Base-by-base conservation (phyloP, 2,329 filamentous ascomycete genomes). In the Pseudopyrenochaeta lycopersici region DNA sequence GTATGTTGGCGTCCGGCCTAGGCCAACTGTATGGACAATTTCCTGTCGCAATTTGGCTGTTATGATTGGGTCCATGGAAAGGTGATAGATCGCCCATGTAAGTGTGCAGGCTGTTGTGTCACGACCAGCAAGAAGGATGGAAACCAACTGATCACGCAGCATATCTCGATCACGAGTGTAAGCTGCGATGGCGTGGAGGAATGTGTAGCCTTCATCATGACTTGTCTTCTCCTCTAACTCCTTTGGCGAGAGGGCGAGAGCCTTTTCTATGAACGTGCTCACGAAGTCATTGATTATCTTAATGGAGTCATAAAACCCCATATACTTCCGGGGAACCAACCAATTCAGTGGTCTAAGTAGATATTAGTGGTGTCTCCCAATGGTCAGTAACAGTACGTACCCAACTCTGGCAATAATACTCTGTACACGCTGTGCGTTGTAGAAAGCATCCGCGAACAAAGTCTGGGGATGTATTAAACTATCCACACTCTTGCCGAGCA, bases 41-140 rank as follows among this genome's bases (percentile, higher is more conserved):
- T 97, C 92, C 20, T 79, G 76, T 20, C 92, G 87, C 46, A 97
- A 82, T 71, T 87, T 90, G 46, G 79, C 73, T 3, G 92, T 84
- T 2, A 86, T 82, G 2, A 85, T 78, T 0, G 92, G 91, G 62
- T 91, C 83, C 14, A 87, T 85, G 32, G 88, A 85, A 1, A 97
- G 82, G 75, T 97, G 91, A 75, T 95, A 96, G 54, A 97, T 82
- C 31, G 85, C 82, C 89, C 92, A 97, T 0, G 88, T 90, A 0
- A 97, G 82, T 0, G 90, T 92, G 14, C 83, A 85, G 27, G 92
- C 92, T 0, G 93, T 97, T 12, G 93, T 97, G 75, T 97, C 93
- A 18, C 90, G 85, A 11, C 91, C 92, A 1, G 93, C 93, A 14
- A 97, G 84, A 2, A 97, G 84, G 10, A 97, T 85, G 39, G 66